Conservation (phyloP, 108 stramenopile species). For the Fragilaria crotonensis region DNA sequence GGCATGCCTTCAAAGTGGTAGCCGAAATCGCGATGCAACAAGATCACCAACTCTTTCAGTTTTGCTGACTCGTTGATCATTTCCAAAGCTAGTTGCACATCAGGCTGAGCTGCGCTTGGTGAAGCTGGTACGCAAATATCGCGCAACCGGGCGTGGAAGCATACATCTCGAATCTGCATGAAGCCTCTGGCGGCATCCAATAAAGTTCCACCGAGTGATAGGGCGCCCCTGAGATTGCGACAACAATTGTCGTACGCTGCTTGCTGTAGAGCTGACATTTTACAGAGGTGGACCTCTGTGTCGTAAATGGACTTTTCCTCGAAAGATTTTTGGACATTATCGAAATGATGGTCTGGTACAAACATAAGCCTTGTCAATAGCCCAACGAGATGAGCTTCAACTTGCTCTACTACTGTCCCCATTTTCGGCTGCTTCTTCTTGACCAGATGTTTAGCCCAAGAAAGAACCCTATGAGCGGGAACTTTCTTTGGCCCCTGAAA, state of each 20-base stretch:
- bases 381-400: neutral
- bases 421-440: conserved; percentile 10
- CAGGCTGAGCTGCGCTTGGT: conserved; percentile 33
- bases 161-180: conserved; percentile 17
- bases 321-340: neutral
- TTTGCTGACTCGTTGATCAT: conserved; percentile 57
- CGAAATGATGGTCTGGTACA: neutral
- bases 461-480: conserved; percentile 13
- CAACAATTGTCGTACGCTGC: conserved; percentile 44
- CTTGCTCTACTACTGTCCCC: neutral
- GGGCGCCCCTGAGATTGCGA: conserved; percentile 29
- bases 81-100: conserved; percentile 25
- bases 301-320: neutral
- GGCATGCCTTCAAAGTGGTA: conserved; percentile 9
- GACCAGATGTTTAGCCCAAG: conserved; percentile 32
- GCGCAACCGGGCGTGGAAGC: conserved; percentile 13
- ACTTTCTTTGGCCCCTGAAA: neutral
- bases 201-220: conserved; percentile 8
- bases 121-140: neutral
- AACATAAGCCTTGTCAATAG: neutral
- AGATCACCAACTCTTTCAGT: conserved; percentile 46
- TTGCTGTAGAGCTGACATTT: conserved; percentile 30
- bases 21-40: conserved; percentile 47
- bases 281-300: conserved; percentile 43
- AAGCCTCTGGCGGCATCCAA: conserved; percentile 15